Conservation (phyloP, 2,329 filamentous ascomycete genomes). For the Aurifilum marmelostoma region DNA sequence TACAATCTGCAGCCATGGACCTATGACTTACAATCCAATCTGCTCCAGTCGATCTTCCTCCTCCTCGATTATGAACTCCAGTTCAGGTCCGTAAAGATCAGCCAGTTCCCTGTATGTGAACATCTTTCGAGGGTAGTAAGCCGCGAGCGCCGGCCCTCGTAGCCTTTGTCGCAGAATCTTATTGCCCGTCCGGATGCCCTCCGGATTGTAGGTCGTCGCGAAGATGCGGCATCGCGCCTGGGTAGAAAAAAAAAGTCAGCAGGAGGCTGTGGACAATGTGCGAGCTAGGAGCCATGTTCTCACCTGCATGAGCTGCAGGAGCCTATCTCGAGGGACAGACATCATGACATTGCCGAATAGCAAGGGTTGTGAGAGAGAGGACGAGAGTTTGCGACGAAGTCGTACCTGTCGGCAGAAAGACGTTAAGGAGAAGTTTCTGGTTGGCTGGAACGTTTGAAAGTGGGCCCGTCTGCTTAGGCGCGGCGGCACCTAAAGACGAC, state of each 20-base stretch:
- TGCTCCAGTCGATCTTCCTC: slow-evolving; percentile 81
- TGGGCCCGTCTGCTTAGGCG: not conserved
- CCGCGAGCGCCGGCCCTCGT: slow-evolving; percentile 76
- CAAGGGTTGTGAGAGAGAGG: slow-evolving; percentile 10
- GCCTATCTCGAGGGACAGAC: slow-evolving; percentile 63
- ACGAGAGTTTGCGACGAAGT: not conserved
- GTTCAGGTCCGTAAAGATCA: slow-evolving; percentile 66
- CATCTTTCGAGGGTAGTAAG: slow-evolving; percentile 84
- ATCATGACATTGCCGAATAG: slow-evolving; percentile 49
- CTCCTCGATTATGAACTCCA: slow-evolving; percentile 72
- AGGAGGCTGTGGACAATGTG: slow-evolving; percentile 11
- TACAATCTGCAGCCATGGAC: not conserved
- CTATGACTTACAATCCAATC: slow-evolving; percentile 61
- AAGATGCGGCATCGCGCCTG: slow-evolving; percentile 93
- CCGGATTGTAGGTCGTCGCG: slow-evolving; percentile 87
- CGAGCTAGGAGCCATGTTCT: slow-evolving; percentile 4
- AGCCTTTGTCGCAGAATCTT: slow-evolving; percentile 89
- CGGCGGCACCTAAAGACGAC: not conserved
- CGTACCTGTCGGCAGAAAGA: slow-evolving; percentile 12
- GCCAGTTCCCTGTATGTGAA: slow-evolving; percentile 75
- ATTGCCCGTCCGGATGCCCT: slow-evolving; percentile 80
- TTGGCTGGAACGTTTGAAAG: slow-evolving; percentile 32
- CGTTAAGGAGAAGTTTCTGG: slow-evolving; percentile 25
- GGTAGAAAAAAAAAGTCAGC: slow-evolving; percentile 10
- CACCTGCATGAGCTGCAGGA: slow-evolving; percentile 81